Evolutionary conservation across 2,329 filamentous ascomycete genomes (phyloP).

Genomic region (Aspergillus floridensis): DNA sequence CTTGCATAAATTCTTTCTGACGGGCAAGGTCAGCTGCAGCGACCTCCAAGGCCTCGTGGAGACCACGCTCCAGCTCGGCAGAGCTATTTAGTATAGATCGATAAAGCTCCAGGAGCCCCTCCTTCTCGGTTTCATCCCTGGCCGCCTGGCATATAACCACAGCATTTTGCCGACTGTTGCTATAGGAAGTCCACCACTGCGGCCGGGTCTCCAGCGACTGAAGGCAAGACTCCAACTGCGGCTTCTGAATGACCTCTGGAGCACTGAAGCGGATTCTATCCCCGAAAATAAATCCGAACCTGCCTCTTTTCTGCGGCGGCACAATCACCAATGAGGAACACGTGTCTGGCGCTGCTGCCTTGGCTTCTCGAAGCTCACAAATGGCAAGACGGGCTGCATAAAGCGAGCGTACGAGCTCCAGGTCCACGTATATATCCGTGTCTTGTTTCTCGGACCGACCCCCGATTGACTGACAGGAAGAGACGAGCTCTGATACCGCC

Average conservation of each 20-base stretch:
- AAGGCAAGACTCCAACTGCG: slow-evolving; percentile 51
- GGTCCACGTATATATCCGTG: slow-evolving; percentile 25
- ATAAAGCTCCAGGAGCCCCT: slow-evolving; percentile 42
- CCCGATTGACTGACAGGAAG: slow-evolving; percentile 53
- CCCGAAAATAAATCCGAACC: slow-evolving; percentile 23
- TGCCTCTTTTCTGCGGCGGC: slow-evolving; percentile 29
- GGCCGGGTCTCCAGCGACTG: slow-evolving; percentile 53
- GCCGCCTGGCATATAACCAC: slow-evolving; percentile 62
- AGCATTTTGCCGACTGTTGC: slow-evolving; percentile 60
- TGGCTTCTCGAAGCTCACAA: slow-evolving; percentile 59
- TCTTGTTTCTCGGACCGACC: slow-evolving; percentile 25
- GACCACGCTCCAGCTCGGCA: slow-evolving; percentile 33
- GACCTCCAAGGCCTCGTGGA: slow-evolving; percentile 34
- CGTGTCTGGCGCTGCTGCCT: slow-evolving; percentile 48
- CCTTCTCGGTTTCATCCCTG: slow-evolving; percentile 57
- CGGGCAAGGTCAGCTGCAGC: slow-evolving; percentile 29
- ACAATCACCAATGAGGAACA: slow-evolving; percentile 52
- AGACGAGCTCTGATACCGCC: slow-evolving; percentile 52
- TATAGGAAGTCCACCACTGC: slow-evolving; percentile 64
- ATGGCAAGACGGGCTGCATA: slow-evolving; percentile 63
- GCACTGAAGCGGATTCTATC: slow-evolving; percentile 18
- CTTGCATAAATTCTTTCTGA: slow-evolving; percentile 35
- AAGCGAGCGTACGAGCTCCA: slow-evolving; percentile 52
- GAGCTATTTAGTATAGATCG: slow-evolving; percentile 38
- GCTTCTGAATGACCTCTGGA: slow-evolving; percentile 18